Conservation (phyloP, 2,329 filamentous ascomycete genomes). For the Xylaria sp. region DNA sequence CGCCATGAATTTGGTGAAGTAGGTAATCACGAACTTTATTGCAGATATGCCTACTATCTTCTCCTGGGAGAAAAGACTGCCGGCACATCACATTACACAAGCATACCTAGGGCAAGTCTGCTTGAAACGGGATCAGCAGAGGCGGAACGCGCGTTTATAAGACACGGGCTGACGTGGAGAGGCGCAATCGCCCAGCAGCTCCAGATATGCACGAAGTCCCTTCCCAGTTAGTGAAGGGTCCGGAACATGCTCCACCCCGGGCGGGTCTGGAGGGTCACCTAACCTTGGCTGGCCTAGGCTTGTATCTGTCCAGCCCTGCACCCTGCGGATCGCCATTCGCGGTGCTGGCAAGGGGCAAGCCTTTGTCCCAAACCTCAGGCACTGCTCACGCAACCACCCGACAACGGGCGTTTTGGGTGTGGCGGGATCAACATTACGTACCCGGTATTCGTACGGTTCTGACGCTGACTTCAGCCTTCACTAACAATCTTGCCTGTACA, state of each 20-base stretch:
- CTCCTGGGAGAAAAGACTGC: neutral
- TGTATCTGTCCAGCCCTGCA: neutral
- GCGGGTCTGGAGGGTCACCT: neutral
- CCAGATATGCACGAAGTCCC: neutral
- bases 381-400: conserved; percentile 9
- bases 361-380: neutral
- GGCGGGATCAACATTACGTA: conserved; percentile 24
- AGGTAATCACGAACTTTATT: neutral
- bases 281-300: neutral
- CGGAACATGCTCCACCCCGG: neutral
- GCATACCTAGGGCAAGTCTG: neutral
- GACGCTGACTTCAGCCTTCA: conserved; percentile 13
- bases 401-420: conserved; percentile 11
- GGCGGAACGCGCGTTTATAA: conserved; percentile 35
- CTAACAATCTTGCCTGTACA: neutral
- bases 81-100: no score
- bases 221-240: neutral
- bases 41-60: neutral
- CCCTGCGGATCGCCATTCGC: conserved; percentile 19
- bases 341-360: neutral
- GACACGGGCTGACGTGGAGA: conserved; percentile 30
- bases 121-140: conserved; percentile 16
- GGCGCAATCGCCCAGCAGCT: conserved; percentile 30
- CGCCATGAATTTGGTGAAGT: neutral
- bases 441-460: neutral